Evolutionary conservation across 352 stramenopile genomes (phyloP), one percentile per base, ranked within the genome.

Genomic region (Globisporangium polare): DNA sequence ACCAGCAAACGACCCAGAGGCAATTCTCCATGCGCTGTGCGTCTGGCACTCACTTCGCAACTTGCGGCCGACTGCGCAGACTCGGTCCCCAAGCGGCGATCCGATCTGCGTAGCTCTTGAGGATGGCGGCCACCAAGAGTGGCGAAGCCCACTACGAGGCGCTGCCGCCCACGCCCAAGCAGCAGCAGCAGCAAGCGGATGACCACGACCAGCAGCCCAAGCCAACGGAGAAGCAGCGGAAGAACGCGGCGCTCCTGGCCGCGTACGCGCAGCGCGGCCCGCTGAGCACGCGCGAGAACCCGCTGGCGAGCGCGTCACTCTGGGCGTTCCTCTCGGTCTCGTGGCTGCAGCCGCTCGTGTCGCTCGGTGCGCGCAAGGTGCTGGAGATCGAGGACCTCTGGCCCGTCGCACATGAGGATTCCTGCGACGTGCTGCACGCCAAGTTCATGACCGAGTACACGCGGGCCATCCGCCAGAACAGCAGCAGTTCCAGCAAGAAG

Each of bases 311-410:
- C 18, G 72, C 72, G 15, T 74, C 68, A 0, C 43, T 76, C 18
- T 46, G 72, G 42, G 74, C 72, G 3, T 58, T 71, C 31, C n/a
- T 75, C 31, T 64, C 45, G 8, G 71, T 67, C 52, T 29, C 31
- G 5, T 79, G 72, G 72, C 24, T 79, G 13, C 69, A 79, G 17
- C 63, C 72, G 18, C 55, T 79, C n/a, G 63, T 79, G 45, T 68
- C 69, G 27, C 72, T 77, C 50, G 72, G 72, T 29, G 66, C 66
- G 27, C 31, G 20, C n/a, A 64, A 64, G 31, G 42, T 26, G n/a
- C 56, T 62, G 7, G 56, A 62, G 22, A 20, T 47, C n/a, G 42
- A 41, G 29, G 56, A 62, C 27, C 43, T 62, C 18, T 62, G 56
- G 56, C 56, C 56, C 17, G 46, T 62, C 1, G 20, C 56, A 12